Base-by-base conservation (phyloP, 176 grass and related monocot genomes). In the Miscanthus lutarioriparius region DNA sequence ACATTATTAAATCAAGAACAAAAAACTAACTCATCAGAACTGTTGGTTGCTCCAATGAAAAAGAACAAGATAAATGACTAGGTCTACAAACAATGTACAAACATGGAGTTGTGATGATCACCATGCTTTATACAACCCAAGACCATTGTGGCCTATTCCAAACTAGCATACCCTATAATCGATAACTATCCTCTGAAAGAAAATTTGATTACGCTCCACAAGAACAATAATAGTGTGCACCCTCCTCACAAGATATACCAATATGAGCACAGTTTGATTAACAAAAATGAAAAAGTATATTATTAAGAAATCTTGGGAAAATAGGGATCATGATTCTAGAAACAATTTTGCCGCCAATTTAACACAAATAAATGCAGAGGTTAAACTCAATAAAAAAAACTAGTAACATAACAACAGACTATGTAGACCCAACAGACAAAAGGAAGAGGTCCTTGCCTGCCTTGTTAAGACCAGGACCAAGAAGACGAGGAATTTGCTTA, bases 391-490 rank as follows among this genome's bases (percentile, higher is more conserved):
- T 56, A 0, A 15, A 3, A 3, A 58, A 22, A 20, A 56, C 7
- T n/a, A 8, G 8, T 58, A 58, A n/a, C 20, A 47, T 47, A 58
- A 78, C 37, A 58, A 78, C 23, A 63, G 62, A 28, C 36, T 30
- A 30, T 33, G 36, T 12, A 44, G 53, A 54, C n/a, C 10, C 4
- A 41, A 54, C 10, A 81, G 10, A 54, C 12, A 14, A 28, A 84
- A 79, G 20, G 4, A 48, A 79, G 54, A 76, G 58, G 28, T 74
- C 22, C 87, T 48, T 94, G 88, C 92, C 92, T 70, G 92, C 94
- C 81, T 97, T 97, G 88, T 97, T 97, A 77, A 97, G 94, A 91
- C 94, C 94, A 76, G 94, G 94, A 12, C 94, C 94, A 27, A 97
- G 92, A 82, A 97, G 94, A 61, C 92, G 86, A 45, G 94, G 94